Conservation (phyloP, 2,329 filamentous ascomycete species). For the Mycosphaerelloides madeirae region DNA sequence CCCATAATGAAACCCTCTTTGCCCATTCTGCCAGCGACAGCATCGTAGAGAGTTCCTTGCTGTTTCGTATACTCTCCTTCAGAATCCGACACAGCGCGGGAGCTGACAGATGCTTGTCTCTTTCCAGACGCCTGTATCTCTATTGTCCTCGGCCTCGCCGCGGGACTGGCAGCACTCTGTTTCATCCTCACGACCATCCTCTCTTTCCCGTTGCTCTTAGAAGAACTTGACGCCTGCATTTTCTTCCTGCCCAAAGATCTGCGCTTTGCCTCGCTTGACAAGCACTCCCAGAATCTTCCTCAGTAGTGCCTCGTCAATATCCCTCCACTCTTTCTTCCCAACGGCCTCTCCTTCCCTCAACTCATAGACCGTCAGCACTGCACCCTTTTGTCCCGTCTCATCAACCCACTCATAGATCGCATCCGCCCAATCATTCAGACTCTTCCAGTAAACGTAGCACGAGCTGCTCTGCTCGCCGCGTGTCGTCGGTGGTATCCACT, state of each 20-base stretch:
- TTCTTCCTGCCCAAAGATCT: conserved; percentile 86
- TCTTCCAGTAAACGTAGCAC: conserved; percentile 78
- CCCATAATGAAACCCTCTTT: conserved; percentile 40
- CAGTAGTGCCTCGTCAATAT: conserved; percentile 74
- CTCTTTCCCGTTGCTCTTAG: conserved; percentile 43
- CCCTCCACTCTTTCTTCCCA: conserved; percentile 38
- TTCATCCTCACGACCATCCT: background rate
- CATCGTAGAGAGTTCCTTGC: conserved; percentile 60
- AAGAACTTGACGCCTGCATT: conserved; percentile 96
- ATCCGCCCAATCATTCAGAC: conserved; percentile 84
- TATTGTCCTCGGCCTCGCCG: background rate
- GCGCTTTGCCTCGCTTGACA: conserved; percentile 85
- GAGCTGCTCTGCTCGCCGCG: conserved; percentile 47
- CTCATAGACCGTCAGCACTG: conserved; percentile 89
- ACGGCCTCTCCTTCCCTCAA: conserved; percentile 81
- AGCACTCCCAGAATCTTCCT: conserved; percentile 73
- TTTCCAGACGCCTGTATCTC: background rate
- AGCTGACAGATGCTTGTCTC: background rate
- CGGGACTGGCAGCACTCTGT: background rate
- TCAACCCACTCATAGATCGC: conserved; percentile 75
- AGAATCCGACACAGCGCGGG: no score
- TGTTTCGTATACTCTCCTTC: no score
- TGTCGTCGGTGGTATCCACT: conserved; percentile 36
- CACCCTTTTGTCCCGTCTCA: conserved; percentile 79
- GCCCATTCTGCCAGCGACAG: conserved; percentile 57